Conservation (phyloP, 2,329 filamentous ascomycete species). For the Fusarium piperis region DNA sequence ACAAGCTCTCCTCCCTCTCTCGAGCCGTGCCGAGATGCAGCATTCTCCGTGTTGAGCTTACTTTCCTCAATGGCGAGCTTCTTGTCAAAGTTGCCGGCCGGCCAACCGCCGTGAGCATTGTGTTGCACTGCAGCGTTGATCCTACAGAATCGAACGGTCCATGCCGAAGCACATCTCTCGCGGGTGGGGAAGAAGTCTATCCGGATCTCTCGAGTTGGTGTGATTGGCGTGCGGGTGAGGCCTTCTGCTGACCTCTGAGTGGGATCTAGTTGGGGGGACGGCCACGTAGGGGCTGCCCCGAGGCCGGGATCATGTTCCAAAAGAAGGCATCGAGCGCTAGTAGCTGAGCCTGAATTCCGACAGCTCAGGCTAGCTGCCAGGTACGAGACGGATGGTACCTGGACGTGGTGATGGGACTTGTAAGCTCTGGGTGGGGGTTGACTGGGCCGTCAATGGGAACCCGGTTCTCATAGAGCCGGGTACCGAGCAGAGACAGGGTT, state of each 20-base stretch:
- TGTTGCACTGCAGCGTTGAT: slow-evolving; percentile 23
- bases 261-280: slow-evolving; percentile 13
- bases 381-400: slow-evolving; percentile 18
- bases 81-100: background rate
- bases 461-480: slow-evolving; percentile 8
- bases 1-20: slow-evolving; percentile 22
- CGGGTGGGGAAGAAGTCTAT: slow-evolving; percentile 8
- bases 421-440: slow-evolving; percentile 31
- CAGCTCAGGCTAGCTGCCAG: slow-evolving; percentile 23
- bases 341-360: background rate
- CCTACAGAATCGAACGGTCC: slow-evolving; percentile 9
- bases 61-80: background rate
- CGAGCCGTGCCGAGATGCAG: slow-evolving; percentile 28
- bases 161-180: background rate
- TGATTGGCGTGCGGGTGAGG: slow-evolving; percentile 30
- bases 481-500: slow-evolving; percentile 24
- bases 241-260: slow-evolving; percentile 24
- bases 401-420: slow-evolving; percentile 23
- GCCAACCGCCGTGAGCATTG: background rate
- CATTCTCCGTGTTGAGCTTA: background rate
- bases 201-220: slow-evolving; percentile 5
- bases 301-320: slow-evolving; percentile 9
- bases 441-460: background rate
- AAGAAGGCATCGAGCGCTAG: background rate
- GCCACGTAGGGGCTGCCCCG: slow-evolving; percentile 25